Conservation (phyloP, 1,284 basidiomycete genomes). For the Phellopilus nigrolimitatus region DNA sequence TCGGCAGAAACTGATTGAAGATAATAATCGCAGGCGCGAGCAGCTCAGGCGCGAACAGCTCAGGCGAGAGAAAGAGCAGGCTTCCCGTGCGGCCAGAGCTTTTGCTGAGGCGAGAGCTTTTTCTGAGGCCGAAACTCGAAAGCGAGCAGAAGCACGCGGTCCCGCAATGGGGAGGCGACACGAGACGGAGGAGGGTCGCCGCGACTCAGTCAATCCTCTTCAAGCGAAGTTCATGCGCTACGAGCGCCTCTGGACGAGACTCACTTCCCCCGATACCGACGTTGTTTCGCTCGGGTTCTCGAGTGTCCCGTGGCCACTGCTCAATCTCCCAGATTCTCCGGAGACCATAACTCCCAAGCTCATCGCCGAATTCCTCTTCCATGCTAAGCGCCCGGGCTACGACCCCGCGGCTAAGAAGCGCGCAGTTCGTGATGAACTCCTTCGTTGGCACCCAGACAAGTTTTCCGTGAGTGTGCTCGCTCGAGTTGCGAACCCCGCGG, state of each 20-base stretch:
- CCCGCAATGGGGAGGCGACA: too few species aligned
- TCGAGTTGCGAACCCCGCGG: background rate
- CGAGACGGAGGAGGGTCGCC: too few species aligned
- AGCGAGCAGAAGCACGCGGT: background rate
- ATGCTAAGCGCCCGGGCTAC: background rate
- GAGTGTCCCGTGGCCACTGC: background rate
- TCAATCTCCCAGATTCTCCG: background rate
- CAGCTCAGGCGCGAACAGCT: too few species aligned
- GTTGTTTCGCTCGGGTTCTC: background rate
- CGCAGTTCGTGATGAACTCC: background rate
- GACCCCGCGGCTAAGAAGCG: background rate
- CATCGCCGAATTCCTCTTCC: constrained; percentile 2
- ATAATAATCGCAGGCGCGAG: too few species aligned
- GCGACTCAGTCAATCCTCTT: background rate
- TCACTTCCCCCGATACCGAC: background rate
- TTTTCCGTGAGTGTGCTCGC: constrained; percentile 1
- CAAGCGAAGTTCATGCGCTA: background rate
- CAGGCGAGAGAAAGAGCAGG: too few species aligned
- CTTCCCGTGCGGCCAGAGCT: too few species aligned
- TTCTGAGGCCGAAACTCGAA: too few species aligned
- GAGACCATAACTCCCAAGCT: background rate
- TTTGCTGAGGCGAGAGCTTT: too few species aligned
- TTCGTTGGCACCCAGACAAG: constrained; percentile 6
- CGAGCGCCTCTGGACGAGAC: background rate
- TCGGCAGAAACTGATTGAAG: too few species aligned